phyloP scores from a whole-genome alignment of 192 early-diverging fungal species.

The Entomortierella beljakovae region DNA sequence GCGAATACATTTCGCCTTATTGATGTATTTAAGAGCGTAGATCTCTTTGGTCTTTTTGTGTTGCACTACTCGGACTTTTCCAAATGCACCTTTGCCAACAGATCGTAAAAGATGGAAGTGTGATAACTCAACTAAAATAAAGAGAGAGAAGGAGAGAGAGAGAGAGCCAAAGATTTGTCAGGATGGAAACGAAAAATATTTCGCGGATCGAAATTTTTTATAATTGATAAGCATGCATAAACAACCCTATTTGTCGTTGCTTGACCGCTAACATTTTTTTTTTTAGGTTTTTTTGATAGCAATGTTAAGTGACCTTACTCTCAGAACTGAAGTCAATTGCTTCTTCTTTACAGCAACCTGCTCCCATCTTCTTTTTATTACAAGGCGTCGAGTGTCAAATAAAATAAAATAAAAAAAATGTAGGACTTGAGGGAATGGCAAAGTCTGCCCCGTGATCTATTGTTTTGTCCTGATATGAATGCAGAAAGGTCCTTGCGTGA shows the following conservation, averaged over 20 bases:
- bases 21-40: constrained; percentile 97
- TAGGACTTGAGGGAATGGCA: too few species aligned
- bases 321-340: constrained; percentile 77
- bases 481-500: too few species aligned
- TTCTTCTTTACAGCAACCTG: constrained; percentile 67
- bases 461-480: too few species aligned
- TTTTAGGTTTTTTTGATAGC: neutral
- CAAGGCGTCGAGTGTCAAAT: too few species aligned
- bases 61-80: constrained; percentile 95
- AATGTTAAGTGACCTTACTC: constrained; percentile 57
- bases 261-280: neutral
- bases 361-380: constrained; percentile 52
- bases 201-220: too few species aligned
- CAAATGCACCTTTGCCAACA: constrained; percentile 96
- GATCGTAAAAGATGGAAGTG: constrained; percentile 93
- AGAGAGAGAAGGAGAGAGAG: neutral
- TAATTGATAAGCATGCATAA: neutral
- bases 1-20: constrained; percentile 90
- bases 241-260: neutral
- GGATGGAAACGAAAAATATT: too few species aligned
- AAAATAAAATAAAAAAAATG: too few species aligned
- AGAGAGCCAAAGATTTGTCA: neutral
- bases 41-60: constrained; percentile 81
- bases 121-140: constrained; percentile 74
- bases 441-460: too few species aligned